Evolutionary conservation across 768 basidiomycete species (phyloP), one percentile per base, ranked within the genome.

Genomic region (Polyporus arcularius): DNA sequence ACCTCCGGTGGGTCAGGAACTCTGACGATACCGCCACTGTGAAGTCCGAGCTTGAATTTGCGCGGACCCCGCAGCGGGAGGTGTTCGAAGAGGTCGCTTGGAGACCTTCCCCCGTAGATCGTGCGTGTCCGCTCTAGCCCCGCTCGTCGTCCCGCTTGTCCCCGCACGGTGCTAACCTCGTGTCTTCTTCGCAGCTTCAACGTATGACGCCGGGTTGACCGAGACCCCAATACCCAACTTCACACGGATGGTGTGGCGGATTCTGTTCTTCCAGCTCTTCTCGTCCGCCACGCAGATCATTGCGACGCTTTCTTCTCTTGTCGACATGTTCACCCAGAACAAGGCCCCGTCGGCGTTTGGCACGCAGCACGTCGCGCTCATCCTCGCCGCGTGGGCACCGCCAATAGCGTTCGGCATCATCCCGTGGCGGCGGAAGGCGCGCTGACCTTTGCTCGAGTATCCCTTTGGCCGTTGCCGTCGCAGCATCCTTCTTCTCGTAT

Each of bases 331-430:
- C 26, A 75, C 80, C 9, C 77, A 78, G 49, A 74, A 85, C 56
- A 78, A 81, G 6, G 81, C 83, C 26, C 85, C 87, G 2, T 72
- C 79, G 14, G 73, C 86, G 4, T 82, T 89, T 64, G 87, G 86
- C 30, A 82, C 86, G 31, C 87, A 89, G 60, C 85, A 89, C 68
- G 67, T 89, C 56, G 83, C 85, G 41, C 68, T 89, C 47, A 65
- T 89, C 16, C 71, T 87, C 28, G 78, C 75, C 9, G 85, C 78
- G 10, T 89, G 86, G 87, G 83, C 79, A 6, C 87, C 87, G 8
- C 73, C 75, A 10, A 38, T 88, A 21, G 67, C 86, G 39, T 83
- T 88, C 64, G 80, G 86, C 82, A 32, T 58, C 15, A 55, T 58
- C 10, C 65, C 61, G 8, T 63, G 61, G 61, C 39, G 58, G 43